Evolutionary conservation across 148 eudicot species (phyloP).

Genomic region (Chenopodium berlandieri): DNA sequence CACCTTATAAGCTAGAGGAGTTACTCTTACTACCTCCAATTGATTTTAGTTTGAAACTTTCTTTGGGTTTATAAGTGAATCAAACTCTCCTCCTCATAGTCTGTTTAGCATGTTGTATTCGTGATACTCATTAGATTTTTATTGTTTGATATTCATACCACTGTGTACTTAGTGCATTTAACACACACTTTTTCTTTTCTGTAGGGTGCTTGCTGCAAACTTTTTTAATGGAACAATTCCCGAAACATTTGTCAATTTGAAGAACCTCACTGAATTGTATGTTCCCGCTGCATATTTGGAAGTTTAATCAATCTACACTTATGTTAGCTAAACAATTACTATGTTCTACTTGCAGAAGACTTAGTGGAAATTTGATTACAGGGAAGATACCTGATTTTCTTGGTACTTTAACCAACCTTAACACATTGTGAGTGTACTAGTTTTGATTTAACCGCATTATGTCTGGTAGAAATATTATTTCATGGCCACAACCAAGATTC

Average conservation of each 20-base stretch:
- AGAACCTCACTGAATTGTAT: conserved; percentile 67
- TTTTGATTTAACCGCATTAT: neutral
- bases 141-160: neutral
- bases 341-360: conserved; percentile 50
- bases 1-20: too few species aligned
- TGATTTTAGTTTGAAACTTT: too few species aligned
- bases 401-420: conserved; percentile 57
- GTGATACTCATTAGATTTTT: neutral
- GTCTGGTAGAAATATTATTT: neutral
- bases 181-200: neutral
- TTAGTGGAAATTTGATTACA: conserved; percentile 59
- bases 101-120: too few species aligned
- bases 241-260: conserved; percentile 47
- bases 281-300: conserved; percentile 13
- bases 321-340: neutral
- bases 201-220: conserved; percentile 74
- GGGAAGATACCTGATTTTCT: conserved; percentile 77
- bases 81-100: too few species aligned
- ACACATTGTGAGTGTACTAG: conserved; percentile 46
- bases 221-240: conserved; percentile 75
- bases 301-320: neutral
- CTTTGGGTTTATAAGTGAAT: too few species aligned
- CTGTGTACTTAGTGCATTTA: neutral
- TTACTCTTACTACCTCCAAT: too few species aligned
- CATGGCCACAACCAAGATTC: neutral